phyloP scores from a whole-genome alignment of 192 early-diverging fungal genomes.

The Kappamyces sp. region DNA sequence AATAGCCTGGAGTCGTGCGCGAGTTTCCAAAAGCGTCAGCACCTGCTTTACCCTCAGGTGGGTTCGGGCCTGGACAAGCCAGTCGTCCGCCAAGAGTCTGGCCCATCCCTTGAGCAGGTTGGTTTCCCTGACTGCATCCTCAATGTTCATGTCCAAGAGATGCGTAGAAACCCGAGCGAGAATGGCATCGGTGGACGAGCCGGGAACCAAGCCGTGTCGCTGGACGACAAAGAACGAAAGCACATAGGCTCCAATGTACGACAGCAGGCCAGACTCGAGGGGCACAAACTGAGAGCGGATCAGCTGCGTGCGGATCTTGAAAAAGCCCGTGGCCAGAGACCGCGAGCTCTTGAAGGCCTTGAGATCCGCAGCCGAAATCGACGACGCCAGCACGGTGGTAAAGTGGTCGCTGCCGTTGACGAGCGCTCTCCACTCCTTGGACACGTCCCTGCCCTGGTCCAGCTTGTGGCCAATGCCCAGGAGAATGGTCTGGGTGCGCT shows the following conservation, averaged over 20 bases:
- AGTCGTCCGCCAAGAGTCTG: constrained; percentile 76
- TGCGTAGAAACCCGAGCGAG: constrained; percentile 72
- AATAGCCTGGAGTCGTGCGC: neutral
- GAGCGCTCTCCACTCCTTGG: too few species aligned
- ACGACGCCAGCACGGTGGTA: neutral
- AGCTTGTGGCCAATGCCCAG: constrained; percentile 54
- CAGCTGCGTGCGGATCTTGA: constrained; percentile 57
- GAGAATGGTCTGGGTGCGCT: constrained; percentile 61
- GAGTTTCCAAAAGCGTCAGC: constrained; percentile 50
- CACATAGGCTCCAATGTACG: constrained; percentile 66
- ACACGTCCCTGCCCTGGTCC: constrained; percentile 27
- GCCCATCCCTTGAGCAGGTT: constrained; percentile 93
- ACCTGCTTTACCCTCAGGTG: constrained; percentile 88
- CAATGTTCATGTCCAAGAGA: constrained; percentile 72
- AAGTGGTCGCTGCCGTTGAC: too few species aligned
- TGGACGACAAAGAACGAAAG: constrained; percentile 75
- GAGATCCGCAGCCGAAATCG: too few species aligned
- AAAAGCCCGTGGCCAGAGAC: too few species aligned
- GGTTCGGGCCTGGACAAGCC: constrained; percentile 72
- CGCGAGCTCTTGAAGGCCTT: too few species aligned
- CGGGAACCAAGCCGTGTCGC: constrained; percentile 79
- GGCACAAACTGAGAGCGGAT: constrained; percentile 78
- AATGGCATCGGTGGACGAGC: constrained; percentile 79
- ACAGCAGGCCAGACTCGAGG: constrained; percentile 77
- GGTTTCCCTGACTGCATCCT: constrained; percentile 80